Percentiles rank a stretch among this genome's conserved stretches.
Evolutionary conservation across 2,329 filamentous ascomycete genomes (phyloP).

Genomic region (Shiraia sp.): DNA sequence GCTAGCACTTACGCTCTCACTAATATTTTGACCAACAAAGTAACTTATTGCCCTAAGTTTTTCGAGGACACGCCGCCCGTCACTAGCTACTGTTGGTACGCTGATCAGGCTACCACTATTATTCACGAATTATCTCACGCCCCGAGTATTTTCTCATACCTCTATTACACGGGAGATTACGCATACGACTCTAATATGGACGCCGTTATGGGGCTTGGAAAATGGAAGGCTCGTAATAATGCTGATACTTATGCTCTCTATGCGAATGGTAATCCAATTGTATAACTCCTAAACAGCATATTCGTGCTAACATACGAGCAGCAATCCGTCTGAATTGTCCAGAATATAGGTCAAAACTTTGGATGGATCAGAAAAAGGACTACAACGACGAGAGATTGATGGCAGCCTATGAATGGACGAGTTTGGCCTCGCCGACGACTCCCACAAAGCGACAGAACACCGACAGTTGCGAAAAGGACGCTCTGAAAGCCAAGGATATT

Average conservation of each 20-base stretch:
- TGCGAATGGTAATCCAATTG: conserved; percentile 56
- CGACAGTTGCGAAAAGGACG: too few species aligned
- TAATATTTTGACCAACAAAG: conserved; percentile 56
- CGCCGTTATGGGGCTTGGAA: conserved; percentile 51
- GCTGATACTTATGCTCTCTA: conserved; percentile 66
- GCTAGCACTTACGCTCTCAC: conserved; percentile 62
- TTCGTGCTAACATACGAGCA: conserved; percentile 3
- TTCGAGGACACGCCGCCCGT: too few species aligned
- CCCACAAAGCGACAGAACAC: too few species aligned
- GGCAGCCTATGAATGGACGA: too few species aligned
- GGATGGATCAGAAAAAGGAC: not conserved
- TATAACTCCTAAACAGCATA: too few species aligned
- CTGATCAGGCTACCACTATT: conserved; percentile 65
- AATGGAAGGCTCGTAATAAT: conserved; percentile 60
- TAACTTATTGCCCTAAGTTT: conserved; percentile 66
- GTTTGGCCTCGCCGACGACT: too few species aligned
- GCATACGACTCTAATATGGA: conserved; percentile 57
- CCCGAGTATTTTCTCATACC: conserved; percentile 57
- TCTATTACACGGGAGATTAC: conserved; percentile 60
- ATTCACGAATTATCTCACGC: conserved; percentile 70
- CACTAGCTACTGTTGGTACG: conserved; percentile 26
- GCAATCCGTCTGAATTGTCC: conserved; percentile 10
- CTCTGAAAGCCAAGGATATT: too few species aligned
- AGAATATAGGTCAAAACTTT: not conserved
- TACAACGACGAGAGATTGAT: not conserved